Conservation (phyloP, 2,329 filamentous ascomycete species). For the Neurospora sp. region DNA sequence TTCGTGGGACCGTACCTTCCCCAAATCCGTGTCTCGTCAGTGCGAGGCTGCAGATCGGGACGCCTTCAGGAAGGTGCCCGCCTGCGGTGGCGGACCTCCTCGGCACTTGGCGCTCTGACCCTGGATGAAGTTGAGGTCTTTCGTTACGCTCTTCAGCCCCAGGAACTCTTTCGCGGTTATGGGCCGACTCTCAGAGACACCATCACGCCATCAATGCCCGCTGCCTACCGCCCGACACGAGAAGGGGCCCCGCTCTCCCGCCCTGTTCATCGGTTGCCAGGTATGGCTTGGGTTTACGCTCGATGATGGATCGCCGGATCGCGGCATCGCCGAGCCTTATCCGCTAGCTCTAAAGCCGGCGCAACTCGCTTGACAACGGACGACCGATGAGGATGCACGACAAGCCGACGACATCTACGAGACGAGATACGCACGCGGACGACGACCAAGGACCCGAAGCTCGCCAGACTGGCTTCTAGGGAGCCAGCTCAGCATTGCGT, state of each 20-base stretch:
- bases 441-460: background rate
- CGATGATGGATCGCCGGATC: background rate
- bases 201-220: background rate
- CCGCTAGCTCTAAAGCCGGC: background rate
- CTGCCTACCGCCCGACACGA: background rate
- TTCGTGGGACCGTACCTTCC: too few relatives aligned
- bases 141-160: background rate
- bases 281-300: background rate
- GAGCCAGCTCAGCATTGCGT: background rate
- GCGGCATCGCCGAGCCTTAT: too few relatives aligned
- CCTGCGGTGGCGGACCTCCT: background rate
- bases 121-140: background rate
- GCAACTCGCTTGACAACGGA: background rate
- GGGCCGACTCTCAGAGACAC: background rate
- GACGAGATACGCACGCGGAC: background rate
- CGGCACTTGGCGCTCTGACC: background rate
- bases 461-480: fast-evolving
- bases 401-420: background rate
- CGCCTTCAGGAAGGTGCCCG: background rate
- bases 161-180: background rate
- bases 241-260: background rate
- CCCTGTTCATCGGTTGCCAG: background rate
- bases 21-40: too few relatives aligned
- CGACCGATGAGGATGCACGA: background rate
- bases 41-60: too few relatives aligned